These are phyloP conservation scores for Ustilago trichophora DNA, from an alignment of 1,284 basidiomycete genomes.

Conservation along the genomic window DNA sequence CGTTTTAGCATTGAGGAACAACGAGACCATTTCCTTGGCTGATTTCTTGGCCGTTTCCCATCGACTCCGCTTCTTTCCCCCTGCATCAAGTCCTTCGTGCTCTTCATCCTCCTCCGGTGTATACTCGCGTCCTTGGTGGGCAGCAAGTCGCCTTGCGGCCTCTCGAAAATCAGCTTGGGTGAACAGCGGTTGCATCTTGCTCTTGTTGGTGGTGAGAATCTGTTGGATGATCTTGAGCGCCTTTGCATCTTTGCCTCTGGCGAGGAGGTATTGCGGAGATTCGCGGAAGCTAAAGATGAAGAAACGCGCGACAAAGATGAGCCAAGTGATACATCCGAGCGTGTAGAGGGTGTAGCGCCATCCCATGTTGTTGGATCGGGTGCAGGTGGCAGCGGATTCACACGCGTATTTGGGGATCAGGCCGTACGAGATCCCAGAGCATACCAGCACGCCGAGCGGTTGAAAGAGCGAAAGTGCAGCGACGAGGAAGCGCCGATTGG, in stretches of 20 bases:
- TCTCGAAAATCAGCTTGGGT: conserved; percentile 67
- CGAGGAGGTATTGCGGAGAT: conserved; percentile 60
- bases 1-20: conserved; percentile 65
- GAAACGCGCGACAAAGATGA: conserved; percentile 61
- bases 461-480: conserved; percentile 59
- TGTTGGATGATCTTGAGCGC: conserved; percentile 47
- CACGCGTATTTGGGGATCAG: conserved; percentile 57
- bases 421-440: conserved; percentile 57
- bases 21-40: conserved; percentile 44
- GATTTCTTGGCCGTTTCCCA: conserved; percentile 33
- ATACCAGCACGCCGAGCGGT: conserved; percentile 60
- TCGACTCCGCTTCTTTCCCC: conserved; percentile 1
- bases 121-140: conserved; percentile 12
- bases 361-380: conserved; percentile 54
- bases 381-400: conserved; percentile 35
- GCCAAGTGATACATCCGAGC: conserved; percentile 60
- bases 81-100: conserved; percentile 15
- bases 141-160: conserved; percentile 57
- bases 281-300: conserved; percentile 59
- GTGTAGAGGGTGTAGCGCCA: conserved; percentile 62
- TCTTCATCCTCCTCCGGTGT: conserved; percentile 20
- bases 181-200: conserved; percentile 62
- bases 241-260: conserved; percentile 49
- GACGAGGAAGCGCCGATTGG: conserved; percentile 48
- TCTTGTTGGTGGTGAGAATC: conserved; percentile 64